Evolutionary conservation across 2,329 filamentous ascomycete species (phyloP).

Genomic region (Talaromyces amestolkiae): DNA sequence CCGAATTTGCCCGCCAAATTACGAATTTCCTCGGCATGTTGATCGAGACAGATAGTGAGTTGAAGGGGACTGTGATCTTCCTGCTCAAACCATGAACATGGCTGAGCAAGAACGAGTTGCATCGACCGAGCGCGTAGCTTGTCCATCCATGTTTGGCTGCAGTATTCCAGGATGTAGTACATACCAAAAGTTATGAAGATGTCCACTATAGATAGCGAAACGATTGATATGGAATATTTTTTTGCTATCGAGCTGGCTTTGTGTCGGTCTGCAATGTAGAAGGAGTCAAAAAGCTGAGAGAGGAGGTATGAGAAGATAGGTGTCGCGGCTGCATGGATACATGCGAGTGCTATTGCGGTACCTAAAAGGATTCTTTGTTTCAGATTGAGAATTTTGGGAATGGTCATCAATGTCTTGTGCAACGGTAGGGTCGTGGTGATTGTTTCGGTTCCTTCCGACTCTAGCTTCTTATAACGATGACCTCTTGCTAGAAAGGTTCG

Average conservation of each 20-base stretch:
- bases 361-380: constrained; percentile 56
- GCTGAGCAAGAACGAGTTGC: constrained; percentile 69
- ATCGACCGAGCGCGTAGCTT: constrained; percentile 66
- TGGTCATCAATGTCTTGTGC: constrained; percentile 60
- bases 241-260: constrained; percentile 51
- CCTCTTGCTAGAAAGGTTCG: not conserved
- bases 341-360: constrained; percentile 59
- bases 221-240: constrained; percentile 68
- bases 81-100: constrained; percentile 73
- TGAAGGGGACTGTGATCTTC: constrained; percentile 62
- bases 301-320: constrained; percentile 76
- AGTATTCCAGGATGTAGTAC: constrained; percentile 69
- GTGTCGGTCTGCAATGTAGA: constrained; percentile 55
- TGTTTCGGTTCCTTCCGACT: not conserved
- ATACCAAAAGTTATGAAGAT: constrained; percentile 63
- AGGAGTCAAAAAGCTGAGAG: constrained; percentile 67
- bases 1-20: constrained; percentile 77
- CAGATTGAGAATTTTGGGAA: constrained; percentile 64
- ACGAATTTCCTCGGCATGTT: constrained; percentile 82
- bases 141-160: constrained; percentile 75
- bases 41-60: constrained; percentile 71
- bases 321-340: constrained; percentile 64
- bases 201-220: constrained; percentile 66
- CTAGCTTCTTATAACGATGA: not conserved
- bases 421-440: constrained; percentile 34